Conservation (phyloP, 352 stramenopile species). For the Phytophthora niederhauseri region DNA sequence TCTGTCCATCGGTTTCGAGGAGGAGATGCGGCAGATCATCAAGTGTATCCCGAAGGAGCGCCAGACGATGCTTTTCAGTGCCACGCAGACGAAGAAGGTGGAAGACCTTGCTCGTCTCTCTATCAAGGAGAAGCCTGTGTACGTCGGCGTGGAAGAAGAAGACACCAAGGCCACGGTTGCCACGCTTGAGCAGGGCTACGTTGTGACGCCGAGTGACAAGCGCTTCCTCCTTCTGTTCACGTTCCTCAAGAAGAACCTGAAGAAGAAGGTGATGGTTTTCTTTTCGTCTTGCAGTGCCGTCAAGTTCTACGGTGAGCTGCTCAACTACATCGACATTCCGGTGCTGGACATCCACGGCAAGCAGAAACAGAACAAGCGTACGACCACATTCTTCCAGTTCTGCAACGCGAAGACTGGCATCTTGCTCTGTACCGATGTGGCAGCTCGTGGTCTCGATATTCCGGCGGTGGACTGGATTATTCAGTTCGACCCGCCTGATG, state of each 20-base stretch:
- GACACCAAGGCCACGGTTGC: slow-evolving; percentile 92
- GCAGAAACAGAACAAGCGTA: slow-evolving; percentile 99
- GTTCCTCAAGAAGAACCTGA: slow-evolving; percentile 99
- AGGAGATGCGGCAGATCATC: slow-evolving; percentile 99
- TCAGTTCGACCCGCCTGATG: slow-evolving; percentile 98
- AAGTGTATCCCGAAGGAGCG: slow-evolving; percentile 97
- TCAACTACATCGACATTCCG: slow-evolving; percentile 99
- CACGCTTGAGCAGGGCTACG: slow-evolving; percentile 98
- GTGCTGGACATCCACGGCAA: slow-evolving; percentile 99
- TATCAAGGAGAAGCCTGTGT: slow-evolving; percentile 97
- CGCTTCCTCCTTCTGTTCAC: slow-evolving; percentile 99
- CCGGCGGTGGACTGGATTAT: slow-evolving; percentile 99
- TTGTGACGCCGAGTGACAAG: slow-evolving; percentile 97
- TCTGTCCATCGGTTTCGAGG: slow-evolving; percentile 99
- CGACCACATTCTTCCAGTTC: slow-evolving; percentile 99
- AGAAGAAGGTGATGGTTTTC: slow-evolving; percentile 99
- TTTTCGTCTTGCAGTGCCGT: slow-evolving; percentile 95
- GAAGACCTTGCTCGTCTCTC: slow-evolving; percentile 94
- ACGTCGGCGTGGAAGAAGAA: slow-evolving; percentile 96
- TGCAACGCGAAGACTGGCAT: slow-evolving; percentile 97
- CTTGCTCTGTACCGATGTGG: slow-evolving; percentile 98
- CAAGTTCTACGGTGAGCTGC: slow-evolving; percentile 98
- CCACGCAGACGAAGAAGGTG: slow-evolving; percentile 99
- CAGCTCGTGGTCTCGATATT: slow-evolving; percentile 97
- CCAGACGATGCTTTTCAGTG: slow-evolving; percentile 99